Conservation (phyloP, 1,139 yeast genomes). For the Meyerozyma sp. region DNA sequence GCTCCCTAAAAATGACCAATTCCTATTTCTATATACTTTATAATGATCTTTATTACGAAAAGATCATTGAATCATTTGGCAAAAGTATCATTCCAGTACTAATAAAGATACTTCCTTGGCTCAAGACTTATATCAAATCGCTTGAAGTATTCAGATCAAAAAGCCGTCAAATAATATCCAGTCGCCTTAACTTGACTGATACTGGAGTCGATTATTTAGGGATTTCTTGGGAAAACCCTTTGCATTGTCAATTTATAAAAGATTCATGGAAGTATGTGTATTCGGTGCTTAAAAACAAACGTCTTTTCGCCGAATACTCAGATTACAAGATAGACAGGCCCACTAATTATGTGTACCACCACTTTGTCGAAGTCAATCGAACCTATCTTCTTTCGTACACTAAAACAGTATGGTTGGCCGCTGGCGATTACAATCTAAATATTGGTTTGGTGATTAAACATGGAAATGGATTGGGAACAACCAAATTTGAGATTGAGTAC, state of each 20-base stretch:
- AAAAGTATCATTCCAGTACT: constrained; percentile 24
- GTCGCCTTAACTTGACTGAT: constrained; percentile 20
- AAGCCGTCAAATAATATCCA: constrained; percentile 30
- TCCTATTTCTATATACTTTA: constrained; percentile 42
- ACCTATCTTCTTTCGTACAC: constrained; percentile 46
- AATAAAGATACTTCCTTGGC: constrained; percentile 34
- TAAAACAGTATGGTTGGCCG: constrained; percentile 44
- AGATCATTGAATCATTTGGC: constrained; percentile 40
- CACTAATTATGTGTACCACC: constrained; percentile 38
- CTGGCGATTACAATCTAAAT: constrained; percentile 47
- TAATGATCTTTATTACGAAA: constrained; percentile 44
- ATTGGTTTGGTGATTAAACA: constrained; percentile 49
- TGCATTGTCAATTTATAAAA: constrained; percentile 24
- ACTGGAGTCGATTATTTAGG: constrained; percentile 1
- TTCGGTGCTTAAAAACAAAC: constrained; percentile 43
- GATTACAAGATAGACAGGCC: constrained; percentile 52
- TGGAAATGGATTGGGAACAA: constrained; percentile 56
- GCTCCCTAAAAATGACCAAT: constrained; percentile 36
- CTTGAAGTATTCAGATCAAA: constrained; percentile 42
- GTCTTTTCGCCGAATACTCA: constrained; percentile 48
- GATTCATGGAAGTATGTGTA: constrained; percentile 57
- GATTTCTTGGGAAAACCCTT: constrained; percentile 1
- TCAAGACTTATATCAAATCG: constrained; percentile 38
- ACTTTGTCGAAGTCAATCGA: constrained; percentile 41
- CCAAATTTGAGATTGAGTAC: constrained; percentile 44